Conservation (phyloP, 2,329 filamentous ascomycete species). For the Exserohilum turcica region DNA sequence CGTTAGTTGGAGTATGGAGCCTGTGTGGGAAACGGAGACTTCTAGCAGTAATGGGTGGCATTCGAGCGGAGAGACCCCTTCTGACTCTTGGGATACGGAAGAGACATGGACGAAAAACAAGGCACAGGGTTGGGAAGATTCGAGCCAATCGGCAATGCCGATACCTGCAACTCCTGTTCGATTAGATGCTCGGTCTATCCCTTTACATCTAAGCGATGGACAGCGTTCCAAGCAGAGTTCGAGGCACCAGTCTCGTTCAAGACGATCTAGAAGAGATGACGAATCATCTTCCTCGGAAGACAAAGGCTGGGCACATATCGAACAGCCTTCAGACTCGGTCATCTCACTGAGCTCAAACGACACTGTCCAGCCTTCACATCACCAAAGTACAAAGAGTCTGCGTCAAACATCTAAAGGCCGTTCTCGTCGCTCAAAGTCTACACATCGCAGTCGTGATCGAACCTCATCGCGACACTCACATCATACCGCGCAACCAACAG, state of each 20-base stretch:
- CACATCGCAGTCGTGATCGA: neutral
- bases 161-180: neutral
- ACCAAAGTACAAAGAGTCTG: constrained; percentile 5
- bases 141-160: neutral
- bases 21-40: constrained; percentile 13
- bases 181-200: neutral
- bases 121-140: constrained; percentile 1
- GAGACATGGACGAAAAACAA: constrained; percentile 20
- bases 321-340: constrained; percentile 8
- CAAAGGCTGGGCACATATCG: constrained; percentile 9
- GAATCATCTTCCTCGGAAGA: constrained; percentile 15
- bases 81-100: constrained; percentile 28
- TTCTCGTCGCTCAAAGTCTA: constrained; percentile 3
- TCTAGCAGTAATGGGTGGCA: constrained; percentile 18
- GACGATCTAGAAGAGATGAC: neutral
- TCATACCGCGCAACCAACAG: neutral
- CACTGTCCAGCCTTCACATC: constrained; percentile 16
- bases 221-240: neutral
- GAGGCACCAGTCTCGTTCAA: neutral
- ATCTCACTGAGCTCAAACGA: constrained; percentile 18
- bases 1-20: constrained; percentile 18
- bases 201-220: neutral
- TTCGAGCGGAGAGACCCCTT: constrained; percentile 10
- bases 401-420: constrained; percentile 3
- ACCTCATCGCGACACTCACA: neutral